These are phyloP conservation scores for Cephalotrichum gorgonifer DNA, from an alignment of 2,329 filamentous ascomycete species.

Conservation along the genomic window DNA sequence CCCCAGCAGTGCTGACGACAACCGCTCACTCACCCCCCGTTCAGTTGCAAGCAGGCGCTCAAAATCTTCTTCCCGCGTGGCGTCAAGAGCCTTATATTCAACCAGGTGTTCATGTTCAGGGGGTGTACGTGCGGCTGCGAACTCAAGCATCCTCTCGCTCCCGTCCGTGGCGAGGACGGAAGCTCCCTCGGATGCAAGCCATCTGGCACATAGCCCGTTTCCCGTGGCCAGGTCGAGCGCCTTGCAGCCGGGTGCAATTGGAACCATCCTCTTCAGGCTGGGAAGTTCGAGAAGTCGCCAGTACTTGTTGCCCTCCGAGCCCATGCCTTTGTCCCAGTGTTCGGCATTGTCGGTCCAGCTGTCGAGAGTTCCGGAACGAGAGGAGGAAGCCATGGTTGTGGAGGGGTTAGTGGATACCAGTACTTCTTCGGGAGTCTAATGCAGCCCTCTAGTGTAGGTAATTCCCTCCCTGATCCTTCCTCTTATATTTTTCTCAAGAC, in stretches of 20 bases:
- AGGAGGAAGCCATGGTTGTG: background rate
- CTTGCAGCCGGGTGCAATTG: constrained; percentile 13
- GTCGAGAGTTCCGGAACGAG: constrained; percentile 11
- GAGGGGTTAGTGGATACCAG: no score
- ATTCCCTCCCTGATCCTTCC: no score
- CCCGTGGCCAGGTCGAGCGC: constrained; percentile 38
- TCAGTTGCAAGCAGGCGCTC: background rate
- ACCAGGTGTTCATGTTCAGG: background rate
- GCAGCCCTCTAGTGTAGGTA: no score
- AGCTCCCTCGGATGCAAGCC: constrained; percentile 25
- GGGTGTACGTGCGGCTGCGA: constrained; percentile 13
- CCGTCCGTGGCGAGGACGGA: constrained; percentile 34
- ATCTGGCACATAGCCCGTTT: constrained; percentile 35
- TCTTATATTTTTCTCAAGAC: no score
- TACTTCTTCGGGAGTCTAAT: no score
- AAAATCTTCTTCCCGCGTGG: background rate
- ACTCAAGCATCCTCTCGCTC: constrained; percentile 26
- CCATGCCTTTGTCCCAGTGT: constrained; percentile 30
- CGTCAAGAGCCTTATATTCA: background rate
- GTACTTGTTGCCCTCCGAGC: constrained; percentile 30
- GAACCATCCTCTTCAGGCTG: constrained; percentile 23
- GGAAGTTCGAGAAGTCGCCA: constrained; percentile 31
- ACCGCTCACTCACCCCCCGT: background rate
- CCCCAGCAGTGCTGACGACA: background rate
- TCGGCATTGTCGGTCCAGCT: constrained; percentile 30